Base-by-base conservation (phyloP, 2,329 filamentous ascomycete genomes). In the Alternaria ventricosa region DNA sequence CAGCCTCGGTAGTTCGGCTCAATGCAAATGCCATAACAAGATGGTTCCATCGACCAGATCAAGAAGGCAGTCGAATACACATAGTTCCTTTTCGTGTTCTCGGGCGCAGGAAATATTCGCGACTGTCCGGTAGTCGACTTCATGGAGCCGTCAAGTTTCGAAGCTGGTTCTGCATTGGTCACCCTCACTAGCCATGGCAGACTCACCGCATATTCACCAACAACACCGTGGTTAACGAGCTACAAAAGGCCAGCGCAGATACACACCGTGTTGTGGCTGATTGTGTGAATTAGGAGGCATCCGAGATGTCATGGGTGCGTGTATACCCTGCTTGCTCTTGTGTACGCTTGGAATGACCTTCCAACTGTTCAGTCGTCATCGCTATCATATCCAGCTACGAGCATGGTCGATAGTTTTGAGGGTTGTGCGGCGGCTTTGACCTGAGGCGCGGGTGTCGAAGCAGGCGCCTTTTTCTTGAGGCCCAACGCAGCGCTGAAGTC, bases 401-500 rank as follows among this genome's bases (percentile, higher is more conserved):
- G 70, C 65, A 73, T 67, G 12, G 65, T 66, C 1, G 74, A 69
- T 10, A 75, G 57, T 44, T 71, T 71, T 13, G 69, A 68, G 3
- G 75, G 64, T 22, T 62, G 57, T 18, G 63, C 59, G 6, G 65
- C 55, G 27, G 62, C 28, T 51, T 71, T 69, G 43, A 46, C 44
- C 51, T 54, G 56, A 45, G 58, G 50, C n/a, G 56, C 30, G 22
- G 63, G 56, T 6, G 61, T 63, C 13, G 61, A 46, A 9, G 67
- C 60, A 13, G 70, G 25, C 7, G 61, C 58, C 60, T 78, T 77
- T 70, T 77, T 79, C 84, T 97, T 97, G 73, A 97, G 94, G 1
- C 94, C 94, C 53, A 97, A 80, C 22, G 90, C 83, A 13, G 90
- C 89, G 1, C 89, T 84, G 61, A 91, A 87, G 63, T 96, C 89